Base-by-base conservation (phyloP, 108 stramenopile genomes). In the Cyclostephanos tholiformis region DNA sequence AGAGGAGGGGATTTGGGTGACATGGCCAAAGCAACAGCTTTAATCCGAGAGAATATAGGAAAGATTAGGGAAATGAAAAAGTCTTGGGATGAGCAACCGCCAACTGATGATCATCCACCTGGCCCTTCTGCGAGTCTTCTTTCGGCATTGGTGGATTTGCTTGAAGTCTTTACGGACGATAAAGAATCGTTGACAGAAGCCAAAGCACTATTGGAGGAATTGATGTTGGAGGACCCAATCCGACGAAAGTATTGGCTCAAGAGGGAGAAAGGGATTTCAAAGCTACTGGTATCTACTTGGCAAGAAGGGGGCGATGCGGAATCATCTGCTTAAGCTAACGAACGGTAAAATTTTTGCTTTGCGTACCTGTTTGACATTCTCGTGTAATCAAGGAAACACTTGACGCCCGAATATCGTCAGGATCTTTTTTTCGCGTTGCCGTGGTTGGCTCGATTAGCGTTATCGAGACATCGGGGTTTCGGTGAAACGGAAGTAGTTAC, bases 211-310 rank as follows among this genome's bases (percentile, higher is more conserved):
- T 74, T 86, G 4, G 63, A 58, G 36, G 79, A 64, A 22, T 63
- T 91, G 71, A 75, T 53, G 19, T 59, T 48, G 16, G 65, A 84
- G 53, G 92, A 94, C 70, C 61, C 74, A 30, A 85, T 95, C 46
- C 88, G 94, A 51, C 74, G 72, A 52, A 92, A 91, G 82, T 95
- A 92, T 74, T 95, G 94, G 94, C 65, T 32, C 11, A 77, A 88
- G 63, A 83, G 91, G 51, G 76, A 75, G 50, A 38, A 55, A 44
- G 60, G 75, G 35, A 56, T 69, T 44, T 43, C 23, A 53, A 65
- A 49, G 59, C 59, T 36, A 30, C 30, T 36, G 30, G 25, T 68
- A 50, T 52, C n/a, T 56, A 57, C 41, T 57, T 23, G 26, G 13
- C 13, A 46, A 14, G 8, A 10, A 41, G 9, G 8, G 41, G 12